phyloP scores from a whole-genome alignment of 2,329 filamentous ascomycete species.

The Dothidotthia symphoricarpi region DNA sequence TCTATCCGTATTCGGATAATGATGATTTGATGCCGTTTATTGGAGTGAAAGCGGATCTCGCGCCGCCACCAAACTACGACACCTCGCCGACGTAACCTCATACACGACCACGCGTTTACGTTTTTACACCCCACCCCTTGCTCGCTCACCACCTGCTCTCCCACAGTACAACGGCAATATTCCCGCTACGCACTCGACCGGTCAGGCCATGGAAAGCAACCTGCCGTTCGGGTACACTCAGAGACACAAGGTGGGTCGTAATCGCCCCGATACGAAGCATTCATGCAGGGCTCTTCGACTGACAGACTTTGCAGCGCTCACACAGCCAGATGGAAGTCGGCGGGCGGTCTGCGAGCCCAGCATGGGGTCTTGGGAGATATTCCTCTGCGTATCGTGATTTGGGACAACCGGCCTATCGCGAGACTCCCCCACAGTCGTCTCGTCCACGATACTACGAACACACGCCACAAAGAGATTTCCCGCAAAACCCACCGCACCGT shows the following conservation, averaged over 20 bases:
- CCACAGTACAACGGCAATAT: neutral
- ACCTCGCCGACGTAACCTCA: neutral
- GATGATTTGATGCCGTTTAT: too few relatives aligned
- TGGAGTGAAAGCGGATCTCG: too few relatives aligned
- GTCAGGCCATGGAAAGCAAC: slow-evolving; percentile 31
- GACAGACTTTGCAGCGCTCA: slow-evolving; percentile 27
- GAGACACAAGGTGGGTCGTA: slow-evolving; percentile 35
- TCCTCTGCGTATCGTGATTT: slow-evolving; percentile 11
- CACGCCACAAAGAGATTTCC: too few relatives aligned
- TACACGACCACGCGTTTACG: too few relatives aligned
- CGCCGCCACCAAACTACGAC: too few relatives aligned
- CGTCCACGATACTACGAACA: neutral
- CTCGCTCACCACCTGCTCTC: slow-evolving; percentile 1
- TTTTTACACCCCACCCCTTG: too few relatives aligned
- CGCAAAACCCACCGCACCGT: too few relatives aligned
- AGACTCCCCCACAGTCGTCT: slow-evolving; percentile 2
- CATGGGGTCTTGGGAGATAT: slow-evolving; percentile 19
- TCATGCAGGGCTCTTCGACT: neutral
- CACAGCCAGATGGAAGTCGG: slow-evolving; percentile 35
- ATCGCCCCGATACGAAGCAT: neutral
- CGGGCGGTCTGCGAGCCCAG: slow-evolving; percentile 27
- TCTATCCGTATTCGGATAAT: too few relatives aligned
- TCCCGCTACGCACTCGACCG: slow-evolving; percentile 1
- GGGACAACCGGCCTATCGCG: slow-evolving; percentile 8
- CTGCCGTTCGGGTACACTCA: slow-evolving; percentile 33